Evolutionary conservation across 768 basidiomycete genomes (phyloP).

Genomic region (Clathrus columnatus): DNA sequence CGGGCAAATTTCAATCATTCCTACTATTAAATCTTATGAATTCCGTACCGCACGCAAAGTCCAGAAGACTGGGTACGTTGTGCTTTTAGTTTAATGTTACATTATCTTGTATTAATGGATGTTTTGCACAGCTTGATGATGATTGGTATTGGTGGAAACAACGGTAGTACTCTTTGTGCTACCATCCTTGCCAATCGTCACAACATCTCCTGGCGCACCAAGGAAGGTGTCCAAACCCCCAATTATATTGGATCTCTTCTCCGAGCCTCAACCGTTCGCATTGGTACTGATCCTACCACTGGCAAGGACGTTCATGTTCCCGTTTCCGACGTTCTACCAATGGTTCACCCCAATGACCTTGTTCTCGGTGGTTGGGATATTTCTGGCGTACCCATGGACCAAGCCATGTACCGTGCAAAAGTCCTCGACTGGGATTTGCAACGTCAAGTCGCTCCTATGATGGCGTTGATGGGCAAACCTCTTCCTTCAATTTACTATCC

Average conservation of each 20-base stretch:
- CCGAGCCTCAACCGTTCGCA: constrained; percentile 88
- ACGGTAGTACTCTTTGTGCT: constrained; percentile 88
- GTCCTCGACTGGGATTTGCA: constrained; percentile 96
- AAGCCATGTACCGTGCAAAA: constrained; percentile 87
- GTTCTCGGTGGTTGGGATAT: constrained; percentile 99
- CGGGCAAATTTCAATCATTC: constrained; percentile 72
- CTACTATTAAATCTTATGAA: constrained; percentile 73
- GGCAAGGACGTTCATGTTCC: constrained; percentile 92
- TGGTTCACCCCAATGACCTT: constrained; percentile 97
- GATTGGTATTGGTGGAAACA: constrained; percentile 96
- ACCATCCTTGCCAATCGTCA: constrained; percentile 95
- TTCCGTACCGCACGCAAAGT: constrained; percentile 86
- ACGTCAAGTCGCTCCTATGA: constrained; percentile 83
- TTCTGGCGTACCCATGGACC: constrained; percentile 73
- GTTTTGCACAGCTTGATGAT: constrained; percentile 70
- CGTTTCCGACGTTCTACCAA: constrained; percentile 85
- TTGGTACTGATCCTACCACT: constrained; percentile 70
- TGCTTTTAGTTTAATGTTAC: constrained; percentile 7
- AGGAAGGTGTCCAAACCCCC: constrained; percentile 83
- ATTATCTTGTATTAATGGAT: constrained; percentile 9
- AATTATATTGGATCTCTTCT: constrained; percentile 98
- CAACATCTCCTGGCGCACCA: constrained; percentile 92
- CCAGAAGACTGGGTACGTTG: constrained; percentile 81
- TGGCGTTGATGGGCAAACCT: constrained; percentile 72
- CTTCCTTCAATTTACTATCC: constrained; percentile 96